Evolutionary conservation across 495 filamentous ascomycete genomes (phyloP).

Genomic region (Podospora appendiculata): DNA sequence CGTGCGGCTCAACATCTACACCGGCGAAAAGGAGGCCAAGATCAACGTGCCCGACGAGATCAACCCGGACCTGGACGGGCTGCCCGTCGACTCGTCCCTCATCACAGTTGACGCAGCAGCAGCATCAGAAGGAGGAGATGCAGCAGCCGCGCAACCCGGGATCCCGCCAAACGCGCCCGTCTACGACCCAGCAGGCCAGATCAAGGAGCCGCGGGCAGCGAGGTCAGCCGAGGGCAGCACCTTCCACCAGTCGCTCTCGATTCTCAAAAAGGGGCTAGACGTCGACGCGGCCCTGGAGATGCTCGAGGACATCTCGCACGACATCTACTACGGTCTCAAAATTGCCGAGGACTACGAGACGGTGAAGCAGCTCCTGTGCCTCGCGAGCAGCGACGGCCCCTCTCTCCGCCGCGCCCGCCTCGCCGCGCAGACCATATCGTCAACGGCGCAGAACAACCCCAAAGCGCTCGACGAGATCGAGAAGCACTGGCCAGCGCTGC

Average conservation of each 20-base stretch:
- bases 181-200: conserved; percentile 43
- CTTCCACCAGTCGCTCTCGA: conserved; percentile 36
- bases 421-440: conserved; percentile 46
- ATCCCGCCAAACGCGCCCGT: conserved; percentile 32
- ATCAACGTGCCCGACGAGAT: conserved; percentile 45
- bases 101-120: conserved; percentile 36
- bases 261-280: conserved; percentile 32
- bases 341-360: conserved; percentile 44
- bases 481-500: conserved; percentile 29
- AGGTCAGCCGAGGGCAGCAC: conserved; percentile 13
- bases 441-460: conserved; percentile 55
- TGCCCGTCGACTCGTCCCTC: conserved; percentile 39
- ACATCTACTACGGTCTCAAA: conserved; percentile 62
- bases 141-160: conserved; percentile 12
- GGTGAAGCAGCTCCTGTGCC: conserved; percentile 36
- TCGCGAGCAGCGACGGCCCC: conserved; percentile 17
- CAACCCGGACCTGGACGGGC: conserved; percentile 32
- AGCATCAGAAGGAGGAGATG: conserved; percentile 17
- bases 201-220: conserved; percentile 36
- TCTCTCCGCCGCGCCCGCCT: conserved; percentile 28
- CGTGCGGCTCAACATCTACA: conserved; percentile 53
- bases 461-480: conserved; percentile 44
- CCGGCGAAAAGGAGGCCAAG: conserved; percentile 55
- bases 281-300: conserved; percentile 37
- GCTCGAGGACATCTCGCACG: conserved; percentile 53